Base-by-base conservation (phyloP, 106 monocot genomes). In the Platanthera zijinensis region DNA sequence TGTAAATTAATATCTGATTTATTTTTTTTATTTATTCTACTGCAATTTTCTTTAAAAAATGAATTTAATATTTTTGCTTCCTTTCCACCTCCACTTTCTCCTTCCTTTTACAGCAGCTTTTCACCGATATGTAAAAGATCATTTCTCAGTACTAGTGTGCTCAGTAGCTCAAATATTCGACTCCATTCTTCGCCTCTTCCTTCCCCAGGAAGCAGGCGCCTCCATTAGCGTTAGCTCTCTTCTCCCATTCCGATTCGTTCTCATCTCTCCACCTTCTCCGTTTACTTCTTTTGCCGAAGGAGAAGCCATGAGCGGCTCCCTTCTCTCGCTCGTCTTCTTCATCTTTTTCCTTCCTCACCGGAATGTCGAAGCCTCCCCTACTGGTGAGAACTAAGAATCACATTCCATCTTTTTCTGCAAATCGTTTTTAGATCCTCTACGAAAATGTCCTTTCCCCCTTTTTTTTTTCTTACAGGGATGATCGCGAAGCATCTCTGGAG, bases 401-500 rank as follows among this genome's bases (percentile, higher is more conserved):
- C 70, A 70, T 70, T 70, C 48, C 70, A 14, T 14, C 6, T 25
- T n/a, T 48, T 70, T 48, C 9, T 48, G 70, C 14, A 70, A 48
- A 70, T 51, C 48, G 18, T 72, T 1, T 51, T 45, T 45, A 50
- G 51, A 72, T 72, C 72, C 50, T 72, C 50, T 51, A n/a, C 48
- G 17, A 10, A 10, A 72, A 51, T 50, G 15, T 21, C 14, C 51
- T 51, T 9, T 72, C 51, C 5, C 22, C 21, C 45, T 7, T 18
- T 63, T 74, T 18, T 63, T 74, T 51, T 71, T 51, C 5, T 53
- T 8, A 76, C 84, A 82, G 93, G 77, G 8, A 78, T 83, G 56
- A 51, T 97, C 11, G 80, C 86, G 74, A 89, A 83, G 81, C 91
- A 87, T 48, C 69, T 93, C 47, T 88, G 82, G 81, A 89, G 83